Evolutionary conservation across 225 moss, liverwort and hornwort genomes (phyloP), one percentile per base, ranked within the genome.

Genomic region (Marchantia polymorpha): DNA sequence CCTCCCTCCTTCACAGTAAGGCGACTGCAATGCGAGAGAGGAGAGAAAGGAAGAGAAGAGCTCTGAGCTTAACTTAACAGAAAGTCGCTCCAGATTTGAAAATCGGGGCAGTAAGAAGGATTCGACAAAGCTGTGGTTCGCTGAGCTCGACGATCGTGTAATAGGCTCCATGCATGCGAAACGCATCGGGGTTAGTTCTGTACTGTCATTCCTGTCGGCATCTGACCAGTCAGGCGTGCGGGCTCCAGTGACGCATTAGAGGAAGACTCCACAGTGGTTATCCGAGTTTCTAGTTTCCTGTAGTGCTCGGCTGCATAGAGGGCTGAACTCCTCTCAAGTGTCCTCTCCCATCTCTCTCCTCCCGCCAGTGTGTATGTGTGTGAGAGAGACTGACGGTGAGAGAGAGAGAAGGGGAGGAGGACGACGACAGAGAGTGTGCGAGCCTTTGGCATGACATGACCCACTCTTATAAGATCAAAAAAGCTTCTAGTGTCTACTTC

Each of bases 171-270:
- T 31, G 31, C 67, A 67, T 67, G 67, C 67, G 30, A 67, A 67
- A 67, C 67, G 67, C 67, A 67, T 67, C 67, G 67, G 31, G 16
- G 67, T 67, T 67, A 31, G 67, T 67, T 67, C 10, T 26, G 67
- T 67, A 67, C 67, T 67, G 14, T 8, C 67, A 67, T 27, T 30
- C 13, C 67, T 67, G 67, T 67, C 67, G 67, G 29, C 30, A 39
- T 67, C 67, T 67, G 67, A 67, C 67, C 30, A 29, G 23, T 67
- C 31, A 67, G 67, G 67, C 67, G 67, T 67, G 67, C 67, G 67
- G 67, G 67, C 30, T 67, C 12, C 31, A 67, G 67, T 29, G 31
- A 17, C 1, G 26, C 65, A 66, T 14, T 25, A 66, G 65, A 26
- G 22, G 26, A 27, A 66, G 26, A 25, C 27, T 67, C 26, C 30